Conservation (phyloP, 176 grass and related monocot species). For the Metroxylon sagu region DNA sequence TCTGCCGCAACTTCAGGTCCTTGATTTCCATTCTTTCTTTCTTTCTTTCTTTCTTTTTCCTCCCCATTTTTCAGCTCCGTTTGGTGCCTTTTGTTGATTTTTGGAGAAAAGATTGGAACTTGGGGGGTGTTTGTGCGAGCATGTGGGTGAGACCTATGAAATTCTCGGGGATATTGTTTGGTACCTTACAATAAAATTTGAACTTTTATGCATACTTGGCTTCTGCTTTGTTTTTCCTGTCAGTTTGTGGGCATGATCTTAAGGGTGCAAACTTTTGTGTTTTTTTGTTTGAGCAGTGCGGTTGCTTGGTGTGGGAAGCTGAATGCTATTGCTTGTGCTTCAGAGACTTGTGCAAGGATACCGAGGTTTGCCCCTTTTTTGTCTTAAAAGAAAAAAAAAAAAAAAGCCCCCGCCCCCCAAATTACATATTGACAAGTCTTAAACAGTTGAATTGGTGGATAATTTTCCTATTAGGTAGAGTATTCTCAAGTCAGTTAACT, state of each 20-base stretch:
- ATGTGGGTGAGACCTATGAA: too few species aligned
- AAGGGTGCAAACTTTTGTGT: not conserved
- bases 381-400: too few species aligned
- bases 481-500: too few species aligned
- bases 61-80: not conserved
- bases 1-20: constrained; percentile 95
- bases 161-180: too few species aligned
- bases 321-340: constrained; percentile 84
- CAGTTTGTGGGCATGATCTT: not conserved
- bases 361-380: constrained; percentile 42
- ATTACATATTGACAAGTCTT: too few species aligned
- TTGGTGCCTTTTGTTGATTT: not conserved
- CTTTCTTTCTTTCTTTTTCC: not conserved
- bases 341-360: constrained; percentile 87
- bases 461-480: too few species aligned
- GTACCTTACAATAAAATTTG: too few species aligned
- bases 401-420: too few species aligned
- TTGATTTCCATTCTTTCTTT: not conserved
- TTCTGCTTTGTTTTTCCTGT: not conserved
- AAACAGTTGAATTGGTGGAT: too few species aligned
- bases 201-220: not conserved
- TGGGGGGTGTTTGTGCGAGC: too few species aligned
- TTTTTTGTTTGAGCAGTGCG: constrained; percentile 39
- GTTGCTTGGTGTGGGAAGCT: constrained; percentile 88
- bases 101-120: not conserved